Evolutionary conservation across 1,139 yeast genomes (phyloP), one percentile per base, ranked within the genome.

Genomic region (Pneumocystis wakefieldiae): DNA sequence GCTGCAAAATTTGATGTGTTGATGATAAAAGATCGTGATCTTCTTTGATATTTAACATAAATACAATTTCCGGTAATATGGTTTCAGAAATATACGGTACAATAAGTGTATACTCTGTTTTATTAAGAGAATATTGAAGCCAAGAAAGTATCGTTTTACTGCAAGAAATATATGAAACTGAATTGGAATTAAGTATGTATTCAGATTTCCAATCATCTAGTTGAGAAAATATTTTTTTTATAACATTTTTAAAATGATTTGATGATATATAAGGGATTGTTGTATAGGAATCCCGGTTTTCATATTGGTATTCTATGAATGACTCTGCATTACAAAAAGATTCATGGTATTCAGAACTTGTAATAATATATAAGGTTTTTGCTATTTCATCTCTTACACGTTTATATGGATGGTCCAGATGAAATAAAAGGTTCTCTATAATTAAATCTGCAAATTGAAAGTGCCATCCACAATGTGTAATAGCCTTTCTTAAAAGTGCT

Each of bases 321-420:
- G 74, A 75, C 1, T 74, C 74, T 14, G 80, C 78, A 63, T 76
- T 77, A 0, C 76, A 71, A 64, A 76, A 75, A 0, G 85, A 78
- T 57, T 82, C 84, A 42, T 78, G 76, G 62, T 82, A 81, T 66
- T 81, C 79, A 19, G 80, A 76, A 66, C 80, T 78, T 8, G 86
- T 78, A 28, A 86, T 70, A 3, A 80, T 80, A 3, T 85, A 81
- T 65, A 90, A 73, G 36, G 86, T 76, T 3, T 83, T 77, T 0
- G 94, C 95, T 65, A 87, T 78, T 64, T 85, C 86, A 36, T 81
- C 83, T 48, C 97, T 79, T 2, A 90, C 90, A 59, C 67, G 65
- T 60, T 69, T 69, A 59, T 68, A 69, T 28, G 67, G 65, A 55
- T 68, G 68, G 59, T 69, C 69, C 67, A 86, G 76, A 66, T 80